Conservation (phyloP, 495 filamentous ascomycete genomes). For the Podospora tetraspora region DNA sequence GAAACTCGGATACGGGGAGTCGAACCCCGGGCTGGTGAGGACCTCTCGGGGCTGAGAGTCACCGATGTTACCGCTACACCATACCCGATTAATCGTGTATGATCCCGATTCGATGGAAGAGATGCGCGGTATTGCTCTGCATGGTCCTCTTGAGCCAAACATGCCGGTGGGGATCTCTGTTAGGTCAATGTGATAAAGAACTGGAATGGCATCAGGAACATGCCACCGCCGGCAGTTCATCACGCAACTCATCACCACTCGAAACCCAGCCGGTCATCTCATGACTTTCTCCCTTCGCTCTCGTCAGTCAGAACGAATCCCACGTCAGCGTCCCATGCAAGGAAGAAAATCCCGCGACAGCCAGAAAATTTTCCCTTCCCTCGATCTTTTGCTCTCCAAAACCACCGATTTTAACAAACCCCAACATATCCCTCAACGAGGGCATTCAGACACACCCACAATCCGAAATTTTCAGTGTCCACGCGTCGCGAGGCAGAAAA, state of each 20-base stretch:
- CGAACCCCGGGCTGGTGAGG: not conserved
- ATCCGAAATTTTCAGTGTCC: not conserved
- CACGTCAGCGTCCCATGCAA: not conserved
- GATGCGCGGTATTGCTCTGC: not conserved
- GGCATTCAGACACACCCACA: not conserved
- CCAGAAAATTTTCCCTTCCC: not conserved
- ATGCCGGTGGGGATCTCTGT: too few relatives aligned
- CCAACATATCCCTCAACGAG: not conserved
- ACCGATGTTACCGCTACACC: not conserved
- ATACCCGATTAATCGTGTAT: not conserved
- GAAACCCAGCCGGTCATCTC: not conserved
- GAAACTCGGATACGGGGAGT: not conserved
- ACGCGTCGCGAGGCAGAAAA: not conserved
- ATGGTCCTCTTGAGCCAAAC: not conserved
- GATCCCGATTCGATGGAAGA: not conserved
- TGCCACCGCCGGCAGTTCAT: not conserved
- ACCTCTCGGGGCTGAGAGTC: not conserved
- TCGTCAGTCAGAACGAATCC: not conserved
- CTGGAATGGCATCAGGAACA: not conserved
- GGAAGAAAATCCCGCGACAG: not conserved
- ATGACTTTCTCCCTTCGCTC: not conserved
- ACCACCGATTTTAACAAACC: not conserved
- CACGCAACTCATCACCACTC: not conserved
- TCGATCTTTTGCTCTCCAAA: not conserved
- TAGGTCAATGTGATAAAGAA: too few relatives aligned